Evolutionary conservation across 169 alveolate genomes (phyloP).

Genomic region (Eimeria praecox): DNA sequence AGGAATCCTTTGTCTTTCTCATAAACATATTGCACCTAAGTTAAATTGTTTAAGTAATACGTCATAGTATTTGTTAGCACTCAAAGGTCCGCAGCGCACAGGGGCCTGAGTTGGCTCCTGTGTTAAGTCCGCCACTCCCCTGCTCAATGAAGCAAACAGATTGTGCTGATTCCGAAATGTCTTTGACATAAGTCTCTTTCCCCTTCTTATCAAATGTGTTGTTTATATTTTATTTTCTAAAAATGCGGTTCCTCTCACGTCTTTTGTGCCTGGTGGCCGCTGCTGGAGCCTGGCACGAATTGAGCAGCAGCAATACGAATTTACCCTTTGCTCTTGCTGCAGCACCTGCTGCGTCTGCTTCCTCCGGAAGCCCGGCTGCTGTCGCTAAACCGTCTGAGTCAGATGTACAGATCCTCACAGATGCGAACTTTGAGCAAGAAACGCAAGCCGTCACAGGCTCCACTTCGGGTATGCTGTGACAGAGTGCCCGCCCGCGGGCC

Average conservation of each 20-base stretch:
- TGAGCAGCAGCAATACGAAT: neutral
- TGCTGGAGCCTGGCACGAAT: constrained; percentile 15
- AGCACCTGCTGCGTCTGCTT: constrained; percentile 37
- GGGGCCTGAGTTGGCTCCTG: constrained; percentile 54
- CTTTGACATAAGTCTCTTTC: neutral
- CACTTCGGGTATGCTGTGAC: constrained; percentile 69
- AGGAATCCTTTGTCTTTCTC: neutral
- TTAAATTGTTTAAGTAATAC: neutral
- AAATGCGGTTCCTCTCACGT: constrained; percentile 41
- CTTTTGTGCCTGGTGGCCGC: constrained; percentile 62
- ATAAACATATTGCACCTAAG: neutral
- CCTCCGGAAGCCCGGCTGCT: constrained; percentile 44
- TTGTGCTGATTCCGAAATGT: neutral
- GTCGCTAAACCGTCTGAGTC: neutral
- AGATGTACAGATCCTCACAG: constrained; percentile 75
- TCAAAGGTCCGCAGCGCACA: constrained; percentile 1
- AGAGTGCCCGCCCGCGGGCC: neutral
- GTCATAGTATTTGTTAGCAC: neutral
- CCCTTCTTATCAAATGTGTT: neutral
- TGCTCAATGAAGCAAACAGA: constrained; percentile 43
- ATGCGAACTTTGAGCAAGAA: constrained; percentile 80
- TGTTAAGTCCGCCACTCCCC: constrained; percentile 35
- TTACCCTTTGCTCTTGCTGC: constrained; percentile 26
- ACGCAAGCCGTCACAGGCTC: constrained; percentile 81
- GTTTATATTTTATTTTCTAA: neutral